phyloP scores from a whole-genome alignment of 805 yeast species.

The Spathaspora arborariae region DNA sequence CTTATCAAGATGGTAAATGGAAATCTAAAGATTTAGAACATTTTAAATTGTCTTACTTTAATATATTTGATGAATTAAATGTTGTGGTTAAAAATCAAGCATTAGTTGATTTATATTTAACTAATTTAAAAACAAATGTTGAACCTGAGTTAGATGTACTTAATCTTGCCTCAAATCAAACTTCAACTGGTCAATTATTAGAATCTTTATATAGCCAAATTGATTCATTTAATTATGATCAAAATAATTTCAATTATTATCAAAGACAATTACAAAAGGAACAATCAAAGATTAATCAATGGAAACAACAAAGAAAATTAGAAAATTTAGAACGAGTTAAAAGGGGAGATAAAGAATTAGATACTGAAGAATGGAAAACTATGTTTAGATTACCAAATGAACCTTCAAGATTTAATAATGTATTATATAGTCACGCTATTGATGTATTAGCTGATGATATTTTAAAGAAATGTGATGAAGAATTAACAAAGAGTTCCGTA shows the following conservation, averaged over 20 bases:
- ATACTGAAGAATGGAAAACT: slow-evolving; percentile 63
- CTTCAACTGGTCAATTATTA: slow-evolving; percentile 44
- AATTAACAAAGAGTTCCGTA: slow-evolving; percentile 59
- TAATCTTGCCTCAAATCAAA: slow-evolving; percentile 41
- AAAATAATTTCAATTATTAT: slow-evolving; percentile 75
- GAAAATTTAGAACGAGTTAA: slow-evolving; percentile 62
- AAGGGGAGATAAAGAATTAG: slow-evolving; percentile 51
- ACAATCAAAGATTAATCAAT: slow-evolving; percentile 61
- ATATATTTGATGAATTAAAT: slow-evolving; percentile 70
- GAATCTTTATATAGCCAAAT: slow-evolving; percentile 66
- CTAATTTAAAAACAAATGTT: slow-evolving; percentile 10
- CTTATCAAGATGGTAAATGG: slow-evolving; percentile 57
- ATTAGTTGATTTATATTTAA: slow-evolving; percentile 55
- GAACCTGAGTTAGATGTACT: slow-evolving; percentile 33
- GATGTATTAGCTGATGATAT: slow-evolving; percentile 68
- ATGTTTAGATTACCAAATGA: slow-evolving; percentile 66
- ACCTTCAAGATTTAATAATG: slow-evolving; percentile 71
- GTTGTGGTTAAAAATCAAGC: slow-evolving; percentile 64
- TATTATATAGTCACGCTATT: slow-evolving; percentile 64
- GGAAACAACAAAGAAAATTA: slow-evolving; percentile 66
- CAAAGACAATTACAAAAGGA: slow-evolving; percentile 76
- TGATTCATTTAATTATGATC: slow-evolving; percentile 74
- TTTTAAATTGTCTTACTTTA: slow-evolving; percentile 58
- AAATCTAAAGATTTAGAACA: slow-evolving; percentile 58
- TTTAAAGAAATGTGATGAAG: slow-evolving; percentile 66